These are phyloP conservation scores for Hypoxylon fuscum DNA, from an alignment of 495 filamentous ascomycete genomes.

Conservation along the genomic window DNA sequence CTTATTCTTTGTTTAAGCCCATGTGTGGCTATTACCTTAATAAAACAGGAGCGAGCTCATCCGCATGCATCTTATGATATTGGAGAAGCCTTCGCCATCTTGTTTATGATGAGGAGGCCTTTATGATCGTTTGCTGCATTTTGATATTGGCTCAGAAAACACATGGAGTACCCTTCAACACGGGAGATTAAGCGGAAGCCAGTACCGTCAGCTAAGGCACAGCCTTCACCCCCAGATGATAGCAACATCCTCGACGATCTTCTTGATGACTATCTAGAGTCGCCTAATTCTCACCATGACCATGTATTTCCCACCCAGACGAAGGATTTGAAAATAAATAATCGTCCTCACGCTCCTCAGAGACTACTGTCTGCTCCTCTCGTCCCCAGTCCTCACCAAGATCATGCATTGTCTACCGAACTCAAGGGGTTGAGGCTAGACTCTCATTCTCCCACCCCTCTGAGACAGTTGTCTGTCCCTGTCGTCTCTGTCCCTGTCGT, in stretches of 20 bases:
- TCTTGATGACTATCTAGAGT: slow-evolving; percentile 42
- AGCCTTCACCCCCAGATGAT: not conserved
- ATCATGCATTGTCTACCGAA: no score
- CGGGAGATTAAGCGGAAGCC: slow-evolving; percentile 29
- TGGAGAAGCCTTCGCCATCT: not conserved
- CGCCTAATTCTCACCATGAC: slow-evolving; percentile 11
- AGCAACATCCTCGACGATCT: slow-evolving; percentile 34
- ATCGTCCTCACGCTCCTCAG: not conserved
- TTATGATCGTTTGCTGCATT: not conserved
- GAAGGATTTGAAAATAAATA: slow-evolving; percentile 22
- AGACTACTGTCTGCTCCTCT: no score
- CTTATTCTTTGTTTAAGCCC: no score
- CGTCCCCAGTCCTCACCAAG: no score
- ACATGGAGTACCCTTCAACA: slow-evolving; percentile 20
- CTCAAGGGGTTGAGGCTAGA: no score
- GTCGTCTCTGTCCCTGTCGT: no score
- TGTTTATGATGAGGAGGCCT: slow-evolving; percentile 10
- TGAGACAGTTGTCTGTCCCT: slow-evolving; percentile 23
- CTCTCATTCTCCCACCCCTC: slow-evolving; percentile 18
- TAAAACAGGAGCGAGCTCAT: no score
- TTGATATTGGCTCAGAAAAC: slow-evolving; percentile 2
- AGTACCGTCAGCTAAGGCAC: slow-evolving; percentile 5
- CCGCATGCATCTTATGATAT: not conserved
- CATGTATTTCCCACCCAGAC: slow-evolving; percentile 5
- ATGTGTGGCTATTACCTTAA: no score